Base-by-base conservation (phyloP, 805 yeast species). In the Candida rishiriensis region DNA sequence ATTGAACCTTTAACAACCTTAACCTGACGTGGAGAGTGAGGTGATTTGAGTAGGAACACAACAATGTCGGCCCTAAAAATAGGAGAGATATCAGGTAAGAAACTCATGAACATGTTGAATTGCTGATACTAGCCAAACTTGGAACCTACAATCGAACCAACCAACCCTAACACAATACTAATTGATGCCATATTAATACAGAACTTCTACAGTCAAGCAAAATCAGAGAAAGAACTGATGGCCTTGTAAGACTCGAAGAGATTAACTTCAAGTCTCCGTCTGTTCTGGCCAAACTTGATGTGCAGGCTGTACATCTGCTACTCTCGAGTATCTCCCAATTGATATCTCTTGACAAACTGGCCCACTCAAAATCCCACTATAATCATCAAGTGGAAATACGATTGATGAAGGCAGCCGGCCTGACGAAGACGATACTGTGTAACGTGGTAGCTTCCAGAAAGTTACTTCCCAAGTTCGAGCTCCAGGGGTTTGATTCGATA, bases 151-250 rank as follows among this genome's bases (percentile, higher is more conserved):
- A 7, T 5, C 7, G 7, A 7, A 21, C 26, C 26, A 21, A 21
- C 7, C 26, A n/a, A 34, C 15, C 34, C 39, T 34, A 29, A 40
- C 44, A n/a, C 29, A 8, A 8, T 38, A 37, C 42, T 17, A 15
- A 34, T 14, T 18, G 12, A 10, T 42, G 35, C 40, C 40, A 17
- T 32, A 1, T 28, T 15, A 11, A 26, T n/a, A 28, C 39, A 53
- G 64, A 37, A 7, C 52, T 55, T 11, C 62, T 81, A 34, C 64
- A 64, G 18, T 81, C 87, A 1, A 47, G 71, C 3, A 81, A 75
- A 53, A 63, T 78, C 29, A 74, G 72, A 48, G 85, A 79, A 12
- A 63, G 87, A 33, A 76, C 67, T 49, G 78, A 73, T 39, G 84
- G 76, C 0, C 53, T 82, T 9, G 57, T 59, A 16, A 64, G 58